Evolutionary conservation across 768 basidiomycete species (phyloP).

Genomic region (Fibroporia radiculosa): DNA sequence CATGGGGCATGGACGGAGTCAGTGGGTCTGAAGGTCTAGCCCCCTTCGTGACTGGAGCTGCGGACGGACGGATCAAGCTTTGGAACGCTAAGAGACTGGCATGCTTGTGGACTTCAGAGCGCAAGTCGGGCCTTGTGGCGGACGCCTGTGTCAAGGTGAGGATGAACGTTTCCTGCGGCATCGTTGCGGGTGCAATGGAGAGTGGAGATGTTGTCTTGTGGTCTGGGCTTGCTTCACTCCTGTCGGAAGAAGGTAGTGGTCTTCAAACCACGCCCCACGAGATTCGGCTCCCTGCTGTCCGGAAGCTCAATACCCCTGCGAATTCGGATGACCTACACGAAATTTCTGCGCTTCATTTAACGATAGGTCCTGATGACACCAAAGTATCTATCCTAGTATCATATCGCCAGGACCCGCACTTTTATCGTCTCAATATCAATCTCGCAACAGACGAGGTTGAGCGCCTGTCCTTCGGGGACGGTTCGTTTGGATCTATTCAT

Average conservation of each 20-base stretch:
- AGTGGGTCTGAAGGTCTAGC: conserved; percentile 6
- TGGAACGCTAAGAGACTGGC: conserved; percentile 53
- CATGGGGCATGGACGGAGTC: conserved; percentile 38
- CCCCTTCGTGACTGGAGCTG: conserved; percentile 42
- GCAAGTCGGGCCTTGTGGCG: conserved; percentile 25
- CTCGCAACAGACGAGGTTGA: conserved; percentile 22
- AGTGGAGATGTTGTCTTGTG: conserved; percentile 56
- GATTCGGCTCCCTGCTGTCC: conserved; percentile 11
- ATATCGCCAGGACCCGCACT: conserved; percentile 39
- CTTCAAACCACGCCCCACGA: conserved; percentile 6
- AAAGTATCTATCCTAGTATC: conserved; percentile 38
- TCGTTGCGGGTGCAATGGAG: conserved; percentile 41
- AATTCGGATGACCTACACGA: not conserved
- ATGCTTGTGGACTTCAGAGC: conserved; percentile 61
- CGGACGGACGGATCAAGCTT: conserved; percentile 64
- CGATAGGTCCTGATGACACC: not conserved
- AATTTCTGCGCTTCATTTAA: conserved; percentile 6
- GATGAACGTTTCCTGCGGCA: conserved; percentile 32
- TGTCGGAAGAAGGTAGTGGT: conserved; percentile 1
- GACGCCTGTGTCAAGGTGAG: conserved; percentile 49
- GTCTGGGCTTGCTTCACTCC: conserved; percentile 32
- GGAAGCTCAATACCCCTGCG: conserved; percentile 1
- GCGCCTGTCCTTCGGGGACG: conserved; percentile 42
- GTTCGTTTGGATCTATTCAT: conserved; percentile 43
- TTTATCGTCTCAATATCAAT: conserved; percentile 45